Conservation (phyloP, 176 grass and related monocot species). For the Oryza glaberrima region DNA sequence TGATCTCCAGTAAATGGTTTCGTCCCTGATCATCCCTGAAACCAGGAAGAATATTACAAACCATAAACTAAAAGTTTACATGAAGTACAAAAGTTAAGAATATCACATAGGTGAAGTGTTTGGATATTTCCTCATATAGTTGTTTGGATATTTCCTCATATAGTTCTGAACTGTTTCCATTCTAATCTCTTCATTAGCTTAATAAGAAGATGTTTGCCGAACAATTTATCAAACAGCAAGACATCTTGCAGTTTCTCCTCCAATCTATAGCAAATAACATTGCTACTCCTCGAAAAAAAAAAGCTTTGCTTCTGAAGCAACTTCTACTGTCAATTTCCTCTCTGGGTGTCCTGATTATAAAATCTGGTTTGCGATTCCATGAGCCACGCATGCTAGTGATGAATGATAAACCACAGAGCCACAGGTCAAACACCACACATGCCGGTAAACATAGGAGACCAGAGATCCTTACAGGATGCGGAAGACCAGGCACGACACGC, state of each 20-base stretch:
- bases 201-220: background rate
- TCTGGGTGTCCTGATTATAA: background rate
- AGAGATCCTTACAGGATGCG: constrained; percentile 41
- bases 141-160: background rate
- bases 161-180: background rate
- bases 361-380: background rate
- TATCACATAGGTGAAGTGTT: background rate
- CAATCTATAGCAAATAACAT: background rate
- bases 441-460: background rate
- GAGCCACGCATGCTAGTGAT: background rate
- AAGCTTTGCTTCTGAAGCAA: background rate
- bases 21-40: constrained; percentile 66
- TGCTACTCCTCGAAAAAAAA: too few species aligned
- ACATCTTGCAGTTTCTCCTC: background rate
- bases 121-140: background rate
- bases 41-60: constrained; percentile 8
- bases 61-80: background rate
- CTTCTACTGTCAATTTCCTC: background rate
- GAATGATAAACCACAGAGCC: background rate
- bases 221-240: background rate
- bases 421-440: background rate
- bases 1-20: constrained; percentile 65
- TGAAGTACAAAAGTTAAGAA: background rate
- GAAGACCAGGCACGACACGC: constrained; percentile 56
- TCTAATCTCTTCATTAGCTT: background rate